Base-by-base conservation (phyloP, 768 basidiomycete genomes). In the Dacryopinax spathularia region DNA sequence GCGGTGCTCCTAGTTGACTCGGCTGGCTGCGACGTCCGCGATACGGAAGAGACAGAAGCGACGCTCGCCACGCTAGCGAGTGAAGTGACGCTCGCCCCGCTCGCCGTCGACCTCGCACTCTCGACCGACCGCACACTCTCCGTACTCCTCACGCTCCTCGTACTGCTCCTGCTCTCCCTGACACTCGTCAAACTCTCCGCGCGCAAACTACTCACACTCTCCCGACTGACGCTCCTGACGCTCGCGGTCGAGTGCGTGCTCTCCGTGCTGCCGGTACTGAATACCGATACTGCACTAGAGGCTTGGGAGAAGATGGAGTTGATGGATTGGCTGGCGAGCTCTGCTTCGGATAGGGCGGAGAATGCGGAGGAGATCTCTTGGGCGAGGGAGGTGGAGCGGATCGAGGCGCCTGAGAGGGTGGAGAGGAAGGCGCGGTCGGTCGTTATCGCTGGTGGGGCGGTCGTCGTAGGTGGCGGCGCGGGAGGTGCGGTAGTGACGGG, bases 381-480 rank as follows among this genome's bases (percentile, higher is more conserved):
- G 25, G 48, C 48, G 48, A 56, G 48, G 48, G 48, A 56, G 29
- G 48, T 56, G 25, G 48, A 56, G 29, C 48, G 48, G 13, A 56
- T 29, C 13, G 48, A 56, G 48, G 48, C 48, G 9, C 18, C 48
- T 3, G 48, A 56, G 48, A 56, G 29, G 48, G 48, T 56, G 48
- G 48, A 56, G 25, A 56, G 29, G 48, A 56, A 56, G 15, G 13
- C 48, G 3, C 9, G 48, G 18, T 56, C 48, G 48, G 48, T 56
- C 48, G 48, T 56, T 7, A 5, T 7, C 5, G 48, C 9, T 29
- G 29, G 6, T 15, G 39, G 29, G 29, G 48, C 25, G 48, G 48
- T 56, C 13, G 61, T 16, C 37, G 60, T 20, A 18, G 60, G 35
- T 18, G 31, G 31, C 33, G 60, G 22, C 10, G 18, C 33, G 10